These are phyloP conservation scores for Xerocomus nothofagi DNA, from an alignment of 1,284 basidiomycete genomes.

Conservation along the genomic window DNA sequence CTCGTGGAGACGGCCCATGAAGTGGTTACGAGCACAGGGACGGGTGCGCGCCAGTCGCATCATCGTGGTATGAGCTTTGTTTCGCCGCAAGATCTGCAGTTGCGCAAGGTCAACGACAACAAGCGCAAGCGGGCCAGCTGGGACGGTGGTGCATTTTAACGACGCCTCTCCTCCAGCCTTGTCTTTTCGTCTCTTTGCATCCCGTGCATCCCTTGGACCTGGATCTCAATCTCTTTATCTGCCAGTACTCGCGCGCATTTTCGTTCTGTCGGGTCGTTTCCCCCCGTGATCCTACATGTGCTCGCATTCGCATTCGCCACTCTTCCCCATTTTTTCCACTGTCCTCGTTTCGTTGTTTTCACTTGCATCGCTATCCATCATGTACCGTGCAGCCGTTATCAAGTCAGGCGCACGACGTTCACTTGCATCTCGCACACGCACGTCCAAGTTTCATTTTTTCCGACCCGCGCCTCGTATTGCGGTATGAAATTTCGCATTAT, in stretches of 20 bases:
- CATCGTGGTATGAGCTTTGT: constrained; percentile 66
- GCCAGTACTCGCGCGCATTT: constrained; percentile 7
- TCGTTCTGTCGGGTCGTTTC: constrained; percentile 5
- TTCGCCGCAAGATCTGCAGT: constrained; percentile 64
- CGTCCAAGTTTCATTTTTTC: constrained; percentile 4
- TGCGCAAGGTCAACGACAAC: constrained; percentile 53
- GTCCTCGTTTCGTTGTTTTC: constrained; percentile 11
- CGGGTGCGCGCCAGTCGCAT: constrained; percentile 33
- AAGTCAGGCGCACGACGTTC: constrained; percentile 7
- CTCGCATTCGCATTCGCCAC: constrained; percentile 10
- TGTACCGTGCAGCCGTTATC: constrained; percentile 9
- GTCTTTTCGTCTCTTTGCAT: constrained; percentile 1
- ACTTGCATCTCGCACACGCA: constrained; percentile 20
- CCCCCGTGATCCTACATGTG: neutral
- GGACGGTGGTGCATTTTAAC: constrained; percentile 53
- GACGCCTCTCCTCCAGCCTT: neutral
- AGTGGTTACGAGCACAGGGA: constrained; percentile 2
- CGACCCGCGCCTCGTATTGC: neutral
- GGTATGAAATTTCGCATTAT: constrained; percentile 31
- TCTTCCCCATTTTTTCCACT: constrained; percentile 1
- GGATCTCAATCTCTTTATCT: constrained; percentile 15
- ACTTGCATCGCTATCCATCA: constrained; percentile 27
- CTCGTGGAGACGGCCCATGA: constrained; percentile 22
- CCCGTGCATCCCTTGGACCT: constrained; percentile 7
- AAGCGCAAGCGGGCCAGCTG: constrained; percentile 76